Percentiles rank a stretch among this genome's conserved stretches.
Conservation (phyloP, 371 early-diverging fungal genomes). For the Zychaea mexicana region DNA sequence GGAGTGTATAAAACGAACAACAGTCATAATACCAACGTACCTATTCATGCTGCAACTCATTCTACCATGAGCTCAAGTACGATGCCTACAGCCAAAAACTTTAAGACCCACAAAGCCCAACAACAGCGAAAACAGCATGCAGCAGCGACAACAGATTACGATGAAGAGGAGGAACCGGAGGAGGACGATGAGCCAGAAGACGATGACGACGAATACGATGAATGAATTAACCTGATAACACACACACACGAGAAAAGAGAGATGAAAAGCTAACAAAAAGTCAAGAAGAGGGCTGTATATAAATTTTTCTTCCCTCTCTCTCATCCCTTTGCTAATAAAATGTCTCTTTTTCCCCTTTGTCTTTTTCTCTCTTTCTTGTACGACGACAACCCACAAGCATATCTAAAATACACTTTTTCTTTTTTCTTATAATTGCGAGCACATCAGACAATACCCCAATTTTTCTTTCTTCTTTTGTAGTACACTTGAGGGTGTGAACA, state of each 20-base stretch:
- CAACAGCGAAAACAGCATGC: no score
- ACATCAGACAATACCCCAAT: neutral
- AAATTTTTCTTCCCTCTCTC: neutral
- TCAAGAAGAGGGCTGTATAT: no score
- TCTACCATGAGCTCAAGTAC: neutral
- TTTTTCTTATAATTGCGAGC: neutral
- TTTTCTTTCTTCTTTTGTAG: neutral
- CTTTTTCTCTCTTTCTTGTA: neutral
- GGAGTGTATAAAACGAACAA: neutral
- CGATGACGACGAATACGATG: slow-evolving; percentile 10
- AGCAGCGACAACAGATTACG: no score
- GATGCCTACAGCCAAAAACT: no score
- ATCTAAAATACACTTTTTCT: neutral
- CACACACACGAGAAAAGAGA: neutral
- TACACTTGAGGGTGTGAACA: neutral
- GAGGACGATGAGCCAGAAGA: slow-evolving; percentile 5
- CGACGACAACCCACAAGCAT: neutral
- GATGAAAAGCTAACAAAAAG: neutral
- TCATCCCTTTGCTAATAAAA: no score
- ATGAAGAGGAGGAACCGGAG: neutral
- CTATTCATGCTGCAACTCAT: neutral
- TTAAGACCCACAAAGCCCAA: no score
- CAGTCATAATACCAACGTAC: neutral
- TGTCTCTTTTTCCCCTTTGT: neutral
- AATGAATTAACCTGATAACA: no score